Base-by-base conservation (phyloP, 108 stramenopile genomes). In the Conticribra weissflogii region DNA sequence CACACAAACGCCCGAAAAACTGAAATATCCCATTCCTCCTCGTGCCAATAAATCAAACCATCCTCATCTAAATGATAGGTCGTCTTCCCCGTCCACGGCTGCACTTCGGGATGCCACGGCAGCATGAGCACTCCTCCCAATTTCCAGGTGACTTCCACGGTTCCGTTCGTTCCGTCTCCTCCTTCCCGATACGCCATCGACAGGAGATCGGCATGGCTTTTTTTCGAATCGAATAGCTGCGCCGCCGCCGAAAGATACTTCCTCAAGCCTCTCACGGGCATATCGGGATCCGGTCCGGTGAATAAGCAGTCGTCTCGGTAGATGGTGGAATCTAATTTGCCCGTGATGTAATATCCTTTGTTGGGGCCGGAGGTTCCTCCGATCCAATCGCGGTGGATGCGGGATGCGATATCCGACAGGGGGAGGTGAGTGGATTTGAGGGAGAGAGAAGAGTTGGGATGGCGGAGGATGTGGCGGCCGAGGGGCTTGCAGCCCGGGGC, bases 291-390 rank as follows among this genome's bases (percentile, higher is more conserved):
- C 0, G 94, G 94, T 0, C 88, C 88, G 64, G 82, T 85, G 62
- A 95, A 95, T 17, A 85, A 67, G 66, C 91, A 92, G 53, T 89
- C 91, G 68, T 92, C 89, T 18, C 86, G 57, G 73, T 91, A 95
- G 24, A 95, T 82, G 9, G 83, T 81, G 0, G 85, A 73, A 59
- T 89, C 89, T 2, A 95, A 54, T 12, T 58, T 54, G n/a, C 94
- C 94, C 0, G 90, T 92, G n/a, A 92, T 86, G 74, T 92, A 95
- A 44, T 95, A 95, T 22, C 90, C 91, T 67, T 92, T 89, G 70
- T 30, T 36, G 15, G 30, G 23, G 3, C 56, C 55, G 3, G 45
- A 31, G 2, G 30, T 0, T 9, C 67, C 73, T 3, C 59, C 52
- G 18, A 29, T 68, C 80, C 79, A 84, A 58, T 84, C 83, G 18